phyloP scores from a whole-genome alignment of 108 stramenopile species.

The Skeletonema tropicum region DNA sequence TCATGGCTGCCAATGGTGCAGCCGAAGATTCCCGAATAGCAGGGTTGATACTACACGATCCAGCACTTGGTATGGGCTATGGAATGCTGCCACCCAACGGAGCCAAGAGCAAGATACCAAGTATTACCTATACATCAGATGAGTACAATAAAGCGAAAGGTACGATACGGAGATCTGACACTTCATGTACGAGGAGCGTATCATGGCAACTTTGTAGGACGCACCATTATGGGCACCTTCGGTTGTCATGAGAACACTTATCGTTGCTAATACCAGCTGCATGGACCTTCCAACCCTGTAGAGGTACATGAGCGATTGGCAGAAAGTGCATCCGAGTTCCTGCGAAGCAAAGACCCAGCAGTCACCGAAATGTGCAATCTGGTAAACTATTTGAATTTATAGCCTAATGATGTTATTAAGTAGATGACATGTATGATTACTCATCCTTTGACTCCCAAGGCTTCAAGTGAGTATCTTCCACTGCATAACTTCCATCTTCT shows the following conservation, averaged over 20 bases:
- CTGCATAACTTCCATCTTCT: constrained; percentile 62
- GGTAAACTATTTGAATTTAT: constrained; percentile 14
- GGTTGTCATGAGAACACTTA: constrained; percentile 18
- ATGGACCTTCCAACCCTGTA: constrained; percentile 16
- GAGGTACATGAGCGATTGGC: constrained; percentile 19
- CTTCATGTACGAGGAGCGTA: constrained; percentile 12
- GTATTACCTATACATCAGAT: constrained; percentile 23
- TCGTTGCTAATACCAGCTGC: constrained; percentile 24
- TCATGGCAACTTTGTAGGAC: constrained; percentile 40
- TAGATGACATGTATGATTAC: too few species aligned
- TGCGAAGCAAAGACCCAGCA: constrained; percentile 7
- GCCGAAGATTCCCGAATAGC: not conserved
- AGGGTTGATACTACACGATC: constrained; percentile 34
- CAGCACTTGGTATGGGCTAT: constrained; percentile 42
- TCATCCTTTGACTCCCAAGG: constrained; percentile 66
- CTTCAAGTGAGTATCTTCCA: constrained; percentile 82
- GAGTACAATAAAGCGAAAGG: constrained; percentile 20
- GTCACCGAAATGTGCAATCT: not conserved
- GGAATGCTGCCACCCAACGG: constrained; percentile 27
- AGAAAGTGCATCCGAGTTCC: constrained; percentile 9
- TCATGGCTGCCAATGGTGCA: constrained; percentile 33
- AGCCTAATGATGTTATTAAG: too few species aligned
- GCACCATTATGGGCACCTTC: constrained; percentile 33
- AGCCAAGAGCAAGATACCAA: constrained; percentile 20
- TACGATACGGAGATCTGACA: constrained; percentile 29